Percentiles rank a stretch among this genome's conserved stretches.
Conservation (phyloP, 805 yeast genomes). For the Barnettozyma siamensis region DNA sequence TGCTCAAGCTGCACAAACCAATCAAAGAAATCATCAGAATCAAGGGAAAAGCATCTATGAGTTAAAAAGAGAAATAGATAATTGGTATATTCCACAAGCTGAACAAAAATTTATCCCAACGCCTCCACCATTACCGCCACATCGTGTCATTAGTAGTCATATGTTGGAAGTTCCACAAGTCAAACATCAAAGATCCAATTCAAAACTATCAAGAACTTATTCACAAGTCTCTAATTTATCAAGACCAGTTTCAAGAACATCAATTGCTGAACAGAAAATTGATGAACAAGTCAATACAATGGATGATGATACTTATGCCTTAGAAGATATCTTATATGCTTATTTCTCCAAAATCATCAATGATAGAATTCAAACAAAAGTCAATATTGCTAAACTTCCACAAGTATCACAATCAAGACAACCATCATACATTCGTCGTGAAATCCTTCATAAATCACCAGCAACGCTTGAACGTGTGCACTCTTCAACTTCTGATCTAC, state of each 20-base stretch:
- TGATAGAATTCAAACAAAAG: slow-evolving; percentile 21
- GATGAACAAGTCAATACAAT: neutral
- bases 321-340: slow-evolving; percentile 1
- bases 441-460: neutral
- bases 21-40: slow-evolving; percentile 13
- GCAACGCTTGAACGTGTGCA: neutral
- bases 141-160: slow-evolving; percentile 8
- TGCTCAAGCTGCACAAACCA: neutral
- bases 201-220: neutral
- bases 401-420: slow-evolving; percentile 5
- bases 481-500: no score
- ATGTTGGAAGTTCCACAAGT: neutral
- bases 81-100: slow-evolving; percentile 14
- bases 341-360: slow-evolving; percentile 19
- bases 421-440: slow-evolving; percentile 4
- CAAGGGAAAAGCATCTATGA: slow-evolving; percentile 19
- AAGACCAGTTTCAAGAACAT: neutral
- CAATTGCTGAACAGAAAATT: slow-evolving; percentile 2
- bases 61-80: slow-evolving; percentile 22
- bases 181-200: neutral
- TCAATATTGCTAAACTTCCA: slow-evolving; percentile 6
- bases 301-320: slow-evolving; percentile 1
- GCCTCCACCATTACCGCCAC: slow-evolving; percentile 23
- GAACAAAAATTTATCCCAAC: neutral
- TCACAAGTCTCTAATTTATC: slow-evolving; percentile 12